Percentiles rank a stretch among this genome's conserved stretches.
These are phyloP conservation scores for Medicago ruthenica DNA, from an alignment of 306 rosid species.

Conservation along the genomic window DNA sequence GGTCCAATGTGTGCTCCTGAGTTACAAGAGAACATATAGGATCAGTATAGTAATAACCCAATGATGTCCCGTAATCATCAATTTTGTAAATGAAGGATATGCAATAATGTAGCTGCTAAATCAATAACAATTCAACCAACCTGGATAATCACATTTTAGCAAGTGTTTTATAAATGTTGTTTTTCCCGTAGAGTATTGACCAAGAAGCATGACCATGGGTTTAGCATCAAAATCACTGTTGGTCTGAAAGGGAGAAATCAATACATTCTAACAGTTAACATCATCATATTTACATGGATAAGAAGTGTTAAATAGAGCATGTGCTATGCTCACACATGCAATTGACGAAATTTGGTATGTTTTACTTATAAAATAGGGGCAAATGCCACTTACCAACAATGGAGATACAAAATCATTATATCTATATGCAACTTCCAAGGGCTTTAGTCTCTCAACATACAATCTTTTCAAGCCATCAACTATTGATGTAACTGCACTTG, in stretches of 20 bases:
- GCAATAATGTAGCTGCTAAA: background rate
- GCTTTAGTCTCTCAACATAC: conserved; percentile 81
- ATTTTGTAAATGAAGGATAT: conserved; percentile 24
- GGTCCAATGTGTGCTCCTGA: conserved; percentile 97
- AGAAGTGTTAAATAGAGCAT: conserved; percentile 13
- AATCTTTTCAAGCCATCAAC: conserved; percentile 84
- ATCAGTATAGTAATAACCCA: conserved; percentile 18
- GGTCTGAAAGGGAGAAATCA: conserved; percentile 59
- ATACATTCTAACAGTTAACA: conserved; percentile 24
- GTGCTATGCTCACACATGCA: conserved; percentile 1
- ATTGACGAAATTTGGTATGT: conserved; percentile 13
- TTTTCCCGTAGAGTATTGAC: conserved; percentile 97
- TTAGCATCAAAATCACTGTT: conserved; percentile 94
- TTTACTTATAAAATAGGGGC: conserved; percentile 1
- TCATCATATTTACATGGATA: conserved; percentile 11
- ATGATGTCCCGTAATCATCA: background rate
- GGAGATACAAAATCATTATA: conserved; percentile 88
- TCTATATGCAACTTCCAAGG: conserved; percentile 76
- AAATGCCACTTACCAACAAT: conserved; percentile 64
- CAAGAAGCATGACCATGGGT: conserved; percentile 97
- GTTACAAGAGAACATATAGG: background rate
- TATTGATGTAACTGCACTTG: conserved; percentile 78
- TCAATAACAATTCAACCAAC: conserved; percentile 52
- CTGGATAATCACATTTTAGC: conserved; percentile 83
- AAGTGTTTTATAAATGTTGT: conserved; percentile 94